Percentiles rank a stretch among this genome's conserved stretches.
Conservation (phyloP, 2,329 filamentous ascomycete species). For the Trichoderma pleuroti region DNA sequence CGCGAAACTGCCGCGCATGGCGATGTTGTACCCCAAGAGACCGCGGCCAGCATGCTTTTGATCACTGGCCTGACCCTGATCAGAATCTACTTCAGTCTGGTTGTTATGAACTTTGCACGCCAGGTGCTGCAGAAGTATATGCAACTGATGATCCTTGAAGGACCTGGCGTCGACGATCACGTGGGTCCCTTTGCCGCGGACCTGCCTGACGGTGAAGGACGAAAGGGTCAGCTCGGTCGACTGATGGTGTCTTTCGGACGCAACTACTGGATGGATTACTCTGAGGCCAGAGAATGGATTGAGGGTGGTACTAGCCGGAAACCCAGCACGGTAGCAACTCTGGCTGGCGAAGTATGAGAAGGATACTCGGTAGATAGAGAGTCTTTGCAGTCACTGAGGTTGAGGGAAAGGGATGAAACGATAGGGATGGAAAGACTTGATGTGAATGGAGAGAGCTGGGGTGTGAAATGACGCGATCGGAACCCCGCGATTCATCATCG, state of each 20-base stretch:
- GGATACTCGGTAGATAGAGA: neutral
- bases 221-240: slow-evolving; percentile 74
- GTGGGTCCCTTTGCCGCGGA: slow-evolving; percentile 66
- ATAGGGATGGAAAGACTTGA: neutral
- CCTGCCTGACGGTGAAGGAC: slow-evolving; percentile 72
- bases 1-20: slow-evolving; percentile 35
- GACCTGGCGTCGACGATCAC: slow-evolving; percentile 43
- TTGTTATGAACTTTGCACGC: slow-evolving; percentile 80
- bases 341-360: slow-evolving; percentile 35
- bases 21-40: slow-evolving; percentile 51
- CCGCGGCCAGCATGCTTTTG: slow-evolving; percentile 71
- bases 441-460: slow-evolving; percentile 3
- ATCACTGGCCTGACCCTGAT: slow-evolving; percentile 71
- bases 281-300: slow-evolving; percentile 66
- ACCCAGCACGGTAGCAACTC: slow-evolving; percentile 41
- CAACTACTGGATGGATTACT: slow-evolving; percentile 76
- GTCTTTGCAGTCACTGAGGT: neutral
- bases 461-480: slow-evolving; percentile 22
- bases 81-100: slow-evolving; percentile 76
- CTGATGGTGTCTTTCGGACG: slow-evolving; percentile 70
- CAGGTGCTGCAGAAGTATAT: slow-evolving; percentile 68
- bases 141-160: slow-evolving; percentile 47
- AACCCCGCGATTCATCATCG: slow-evolving; percentile 21
- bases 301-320: slow-evolving; percentile 55
- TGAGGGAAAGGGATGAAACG: neutral